phyloP scores from a whole-genome alignment of 139 green algal genomes.

The Chlorella sp. region DNA sequence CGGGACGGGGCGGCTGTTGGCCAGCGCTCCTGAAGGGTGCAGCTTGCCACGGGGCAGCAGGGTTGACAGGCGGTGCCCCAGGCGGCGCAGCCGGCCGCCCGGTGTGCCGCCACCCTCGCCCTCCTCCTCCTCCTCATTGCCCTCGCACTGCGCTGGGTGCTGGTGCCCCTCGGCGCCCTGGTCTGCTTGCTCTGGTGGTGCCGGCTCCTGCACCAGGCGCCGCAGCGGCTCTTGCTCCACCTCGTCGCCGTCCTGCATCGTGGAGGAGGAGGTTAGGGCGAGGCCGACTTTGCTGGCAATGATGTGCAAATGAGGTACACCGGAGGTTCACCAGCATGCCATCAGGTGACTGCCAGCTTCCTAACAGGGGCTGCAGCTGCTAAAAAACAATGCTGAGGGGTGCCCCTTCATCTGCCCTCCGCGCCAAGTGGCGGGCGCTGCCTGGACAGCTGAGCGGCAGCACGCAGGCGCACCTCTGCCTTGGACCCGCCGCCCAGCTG shows the following conservation, averaged over 20 bases:
- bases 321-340: no score
- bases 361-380: no score
- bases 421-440: no score
- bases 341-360: no score
- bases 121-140: not conserved
- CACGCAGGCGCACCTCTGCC: not conserved
- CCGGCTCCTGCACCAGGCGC: not conserved
- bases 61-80: not conserved
- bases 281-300: no score
- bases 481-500: constrained; percentile 15
- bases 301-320: no score
- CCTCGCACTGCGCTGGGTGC: not conserved
- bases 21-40: no score
- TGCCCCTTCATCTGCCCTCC: no score
- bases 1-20: not conserved
- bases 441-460: no score
- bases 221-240: constrained; percentile 8
- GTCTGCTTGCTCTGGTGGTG: not conserved
- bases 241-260: constrained; percentile 25
- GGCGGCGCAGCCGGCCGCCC: not conserved
- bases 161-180: not conserved
- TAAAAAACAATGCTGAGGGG: no score
- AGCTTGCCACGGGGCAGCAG: not conserved
- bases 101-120: not conserved
- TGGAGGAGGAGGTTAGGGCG: no score